Evolutionary conservation across 306 rosid species (phyloP).

Genomic region (Macrotyloma uniflorum): DNA sequence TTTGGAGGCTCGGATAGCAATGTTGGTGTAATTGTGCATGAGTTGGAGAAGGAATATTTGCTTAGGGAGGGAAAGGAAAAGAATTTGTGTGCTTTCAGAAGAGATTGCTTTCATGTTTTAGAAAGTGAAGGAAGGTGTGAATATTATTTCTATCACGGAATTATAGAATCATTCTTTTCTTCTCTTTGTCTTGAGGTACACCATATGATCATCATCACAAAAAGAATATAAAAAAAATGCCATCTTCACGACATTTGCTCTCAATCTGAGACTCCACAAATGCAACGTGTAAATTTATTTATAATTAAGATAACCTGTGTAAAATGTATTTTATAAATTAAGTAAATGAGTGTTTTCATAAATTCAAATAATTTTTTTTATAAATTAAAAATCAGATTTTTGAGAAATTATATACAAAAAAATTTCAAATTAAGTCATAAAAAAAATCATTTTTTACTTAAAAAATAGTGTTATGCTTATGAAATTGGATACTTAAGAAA

Average conservation of each 20-base stretch:
- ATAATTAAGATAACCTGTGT: not conserved
- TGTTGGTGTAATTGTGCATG: conserved; percentile 4
- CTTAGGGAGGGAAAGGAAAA: conserved; percentile 45
- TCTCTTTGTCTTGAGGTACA: conserved; percentile 33
- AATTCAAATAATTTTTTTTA: too few relatives aligned
- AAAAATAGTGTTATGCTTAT: too few relatives aligned
- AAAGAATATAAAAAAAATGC: conserved; percentile 41
- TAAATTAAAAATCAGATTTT: too few relatives aligned
- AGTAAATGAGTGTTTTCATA: too few relatives aligned
- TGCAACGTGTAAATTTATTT: not conserved
- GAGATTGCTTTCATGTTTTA: conserved; percentile 40
- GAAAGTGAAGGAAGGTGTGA: conserved; percentile 33
- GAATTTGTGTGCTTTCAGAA: conserved; percentile 42
- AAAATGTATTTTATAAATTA: too few relatives aligned
- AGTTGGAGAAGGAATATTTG: conserved; percentile 55
- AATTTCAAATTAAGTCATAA: too few relatives aligned
- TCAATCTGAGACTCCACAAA: not conserved
- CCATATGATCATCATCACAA: conserved; percentile 22
- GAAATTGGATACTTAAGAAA: too few relatives aligned
- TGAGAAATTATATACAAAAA: too few relatives aligned
- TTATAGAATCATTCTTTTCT: conserved; percentile 65
- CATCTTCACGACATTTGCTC: conserved; percentile 29
- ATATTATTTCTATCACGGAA: conserved; percentile 40
- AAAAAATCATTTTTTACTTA: too few relatives aligned
- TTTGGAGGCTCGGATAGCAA: conserved; percentile 7